Percentiles rank a stretch among this genome's conserved stretches.
These are phyloP conservation scores for Eucalyptus microcorys DNA, from an alignment of 345 rosid species.

Conservation along the genomic window DNA sequence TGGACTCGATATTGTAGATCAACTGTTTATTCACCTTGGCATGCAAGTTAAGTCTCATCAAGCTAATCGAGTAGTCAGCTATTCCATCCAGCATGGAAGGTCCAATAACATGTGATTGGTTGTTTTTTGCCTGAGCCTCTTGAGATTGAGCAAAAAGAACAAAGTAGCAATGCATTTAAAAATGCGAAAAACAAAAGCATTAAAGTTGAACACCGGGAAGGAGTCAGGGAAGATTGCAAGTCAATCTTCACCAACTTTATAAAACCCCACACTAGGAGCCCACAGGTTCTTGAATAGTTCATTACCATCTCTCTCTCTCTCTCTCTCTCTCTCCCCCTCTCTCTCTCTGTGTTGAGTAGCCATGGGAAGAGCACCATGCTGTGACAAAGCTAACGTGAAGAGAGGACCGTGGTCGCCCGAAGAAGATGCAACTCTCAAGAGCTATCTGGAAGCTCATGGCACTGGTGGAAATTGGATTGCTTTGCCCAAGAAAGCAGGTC, in stretches of 20 bases:
- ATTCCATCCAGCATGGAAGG: not conserved
- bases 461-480: not conserved
- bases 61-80: not conserved
- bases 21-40: not conserved
- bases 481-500: not conserved
- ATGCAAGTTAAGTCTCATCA: not conserved
- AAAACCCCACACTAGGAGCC: not conserved
- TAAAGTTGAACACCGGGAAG: not conserved
- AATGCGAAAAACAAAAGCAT: not conserved
- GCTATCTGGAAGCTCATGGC: not conserved
- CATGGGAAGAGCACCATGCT: not conserved
- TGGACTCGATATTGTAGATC: not conserved
- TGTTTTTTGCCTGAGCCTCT: not conserved
- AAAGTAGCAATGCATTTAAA: not conserved
- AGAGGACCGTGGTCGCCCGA: not conserved
- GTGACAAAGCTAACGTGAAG: not conserved
- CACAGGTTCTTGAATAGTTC: not conserved
- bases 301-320: not conserved
- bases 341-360: not conserved
- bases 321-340: fast-evolving
- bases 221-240: not conserved
- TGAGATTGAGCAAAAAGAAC: not conserved
- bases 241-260: not conserved
- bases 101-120: not conserved
- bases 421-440: not conserved